Evolutionary conservation across 2,329 filamentous ascomycete genomes (phyloP).

Genomic region (Fusarium palustre): DNA sequence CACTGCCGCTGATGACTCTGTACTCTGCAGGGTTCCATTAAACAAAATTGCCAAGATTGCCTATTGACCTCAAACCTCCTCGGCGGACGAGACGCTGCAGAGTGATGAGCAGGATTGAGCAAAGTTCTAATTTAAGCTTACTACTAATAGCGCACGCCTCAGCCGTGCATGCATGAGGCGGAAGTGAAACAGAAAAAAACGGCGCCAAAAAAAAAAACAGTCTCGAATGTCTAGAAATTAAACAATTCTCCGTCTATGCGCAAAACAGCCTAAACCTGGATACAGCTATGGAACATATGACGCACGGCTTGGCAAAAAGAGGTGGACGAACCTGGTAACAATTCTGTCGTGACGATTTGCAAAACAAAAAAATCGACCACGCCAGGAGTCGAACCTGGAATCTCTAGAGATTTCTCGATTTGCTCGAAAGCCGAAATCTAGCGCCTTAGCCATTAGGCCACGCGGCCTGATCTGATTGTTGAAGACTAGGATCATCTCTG

Average conservation of each 20-base stretch:
- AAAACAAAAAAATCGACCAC: constrained; percentile 44
- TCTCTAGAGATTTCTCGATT: constrained; percentile 47
- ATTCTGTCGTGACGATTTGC: rapidly evolving
- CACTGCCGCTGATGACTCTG: neutral
- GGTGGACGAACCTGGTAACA: no score
- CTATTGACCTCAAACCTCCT: neutral
- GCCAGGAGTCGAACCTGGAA: constrained; percentile 55
- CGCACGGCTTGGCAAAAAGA: neutral
- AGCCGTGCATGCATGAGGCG: constrained; percentile 6
- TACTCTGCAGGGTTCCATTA: neutral
- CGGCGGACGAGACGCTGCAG: neutral
- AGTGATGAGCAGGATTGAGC: neutral
- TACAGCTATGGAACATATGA: neutral
- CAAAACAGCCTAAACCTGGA: neutral
- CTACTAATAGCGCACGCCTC: neutral
- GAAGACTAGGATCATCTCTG: neutral
- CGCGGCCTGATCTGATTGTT: constrained; percentile 45
- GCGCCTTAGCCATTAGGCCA: constrained; percentile 54
- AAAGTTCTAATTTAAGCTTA: constrained; percentile 6
- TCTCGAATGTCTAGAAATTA: neutral
- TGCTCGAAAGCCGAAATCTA: constrained; percentile 50
- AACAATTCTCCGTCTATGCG: neutral
- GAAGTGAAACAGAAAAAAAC: neutral
- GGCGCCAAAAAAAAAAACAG: neutral
- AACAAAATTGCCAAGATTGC: neutral